A percentile compares a stretch with the other conserved stretches of the same genome.
These are phyloP conservation scores for Neobulgaria alba DNA, from an alignment of 2,329 filamentous ascomycete genomes.

Conservation along the genomic window DNA sequence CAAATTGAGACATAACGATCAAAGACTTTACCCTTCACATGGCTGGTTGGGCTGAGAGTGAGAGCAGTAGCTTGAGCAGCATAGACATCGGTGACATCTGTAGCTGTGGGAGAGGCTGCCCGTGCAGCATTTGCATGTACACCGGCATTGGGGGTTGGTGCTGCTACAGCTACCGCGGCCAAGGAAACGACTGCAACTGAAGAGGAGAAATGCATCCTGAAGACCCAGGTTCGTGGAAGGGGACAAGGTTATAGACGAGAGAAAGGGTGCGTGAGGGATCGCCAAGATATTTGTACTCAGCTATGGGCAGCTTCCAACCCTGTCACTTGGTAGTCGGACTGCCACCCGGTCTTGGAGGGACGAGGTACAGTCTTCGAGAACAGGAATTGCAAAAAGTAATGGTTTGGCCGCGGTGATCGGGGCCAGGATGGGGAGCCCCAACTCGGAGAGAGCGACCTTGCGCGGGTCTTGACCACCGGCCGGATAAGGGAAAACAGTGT, in stretches of 20 bases:
- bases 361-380: no score
- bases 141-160: conserved; percentile 3
- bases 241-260: conserved; percentile 12
- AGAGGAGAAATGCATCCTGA: conserved; percentile 21
- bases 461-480: no score
- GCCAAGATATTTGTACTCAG: conserved; percentile 19
- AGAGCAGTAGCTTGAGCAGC: conserved; percentile 51
- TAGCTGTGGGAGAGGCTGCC: conserved; percentile 36
- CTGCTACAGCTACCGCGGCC: conserved; percentile 23
- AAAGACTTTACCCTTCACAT: conserved; percentile 64
- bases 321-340: no score
- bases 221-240: conserved; percentile 6
- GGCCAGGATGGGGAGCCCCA: no score
- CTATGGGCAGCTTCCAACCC: no score
- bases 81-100: conserved; percentile 40
- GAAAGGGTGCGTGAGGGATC: conserved; percentile 6
- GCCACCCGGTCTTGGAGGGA: no score
- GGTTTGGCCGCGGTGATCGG: no score
- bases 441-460: no score
- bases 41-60: conserved; percentile 50
- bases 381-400: no score
- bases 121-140: no score
- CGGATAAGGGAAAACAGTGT: no score
- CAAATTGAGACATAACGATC: conserved; percentile 66
- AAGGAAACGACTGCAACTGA: conserved; percentile 19